Percentiles rank a stretch among this genome's conserved stretches.
These are phyloP conservation scores for Cynara cardunculus DNA, from an alignment of 129 eudicot genomes.

Conservation along the genomic window DNA sequence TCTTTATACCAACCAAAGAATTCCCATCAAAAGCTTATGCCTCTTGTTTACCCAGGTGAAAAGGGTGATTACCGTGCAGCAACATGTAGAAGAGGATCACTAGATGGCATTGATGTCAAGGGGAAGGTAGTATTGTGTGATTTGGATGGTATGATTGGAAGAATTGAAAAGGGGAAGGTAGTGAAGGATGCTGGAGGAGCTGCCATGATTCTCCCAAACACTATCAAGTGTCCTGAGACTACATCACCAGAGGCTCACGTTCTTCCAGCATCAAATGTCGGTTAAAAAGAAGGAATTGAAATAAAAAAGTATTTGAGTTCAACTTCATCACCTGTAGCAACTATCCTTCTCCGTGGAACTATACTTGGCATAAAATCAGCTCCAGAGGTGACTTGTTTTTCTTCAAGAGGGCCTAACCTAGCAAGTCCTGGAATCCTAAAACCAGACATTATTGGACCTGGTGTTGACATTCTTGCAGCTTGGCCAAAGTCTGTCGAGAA, in stretches of 20 bases:
- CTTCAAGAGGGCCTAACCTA: constrained; percentile 54
- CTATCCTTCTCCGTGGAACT: constrained; percentile 44
- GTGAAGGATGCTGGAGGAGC: constrained; percentile 59
- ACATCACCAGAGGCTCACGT: constrained; percentile 36
- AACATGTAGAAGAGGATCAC: constrained; percentile 28
- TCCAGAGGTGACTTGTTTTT: constrained; percentile 47
- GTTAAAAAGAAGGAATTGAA: constrained; percentile 31
- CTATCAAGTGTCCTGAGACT: constrained; percentile 9
- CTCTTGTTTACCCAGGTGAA: constrained; percentile 46
- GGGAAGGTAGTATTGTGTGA: constrained; percentile 20
- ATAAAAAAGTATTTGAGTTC: constrained; percentile 35
- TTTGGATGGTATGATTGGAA: background rate
- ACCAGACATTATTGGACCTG: constrained; percentile 61
- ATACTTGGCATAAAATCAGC: constrained; percentile 18
- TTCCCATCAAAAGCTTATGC: constrained; percentile 25
- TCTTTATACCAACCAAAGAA: constrained; percentile 42
- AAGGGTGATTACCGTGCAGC: background rate
- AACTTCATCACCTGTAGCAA: constrained; percentile 39
- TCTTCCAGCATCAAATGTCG: constrained; percentile 46
- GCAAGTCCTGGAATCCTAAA: constrained; percentile 53
- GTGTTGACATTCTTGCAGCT: constrained; percentile 55
- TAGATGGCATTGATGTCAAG: constrained; percentile 15
- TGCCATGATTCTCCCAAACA: constrained; percentile 49
- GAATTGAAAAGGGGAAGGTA: constrained; percentile 21
- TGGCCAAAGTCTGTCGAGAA: constrained; percentile 39